Percentiles rank a stretch among this genome's conserved stretches.
These are phyloP conservation scores for Lichtheimia hyalospora DNA, from an alignment of 371 early-diverging fungal species.

Conservation along the genomic window DNA sequence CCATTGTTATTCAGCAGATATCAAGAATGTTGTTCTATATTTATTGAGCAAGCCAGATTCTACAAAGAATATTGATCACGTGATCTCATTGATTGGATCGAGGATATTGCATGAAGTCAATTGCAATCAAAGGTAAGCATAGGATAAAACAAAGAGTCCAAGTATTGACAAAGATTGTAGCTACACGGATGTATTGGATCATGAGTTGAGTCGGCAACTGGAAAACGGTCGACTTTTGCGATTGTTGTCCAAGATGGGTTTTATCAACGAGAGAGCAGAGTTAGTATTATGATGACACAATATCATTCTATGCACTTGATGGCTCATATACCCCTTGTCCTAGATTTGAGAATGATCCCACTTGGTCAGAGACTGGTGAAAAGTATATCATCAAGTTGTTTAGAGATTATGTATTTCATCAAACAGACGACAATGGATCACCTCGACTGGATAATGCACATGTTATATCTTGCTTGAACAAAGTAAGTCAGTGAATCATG, in stretches of 20 bases:
- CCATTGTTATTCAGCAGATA: constrained; percentile 72
- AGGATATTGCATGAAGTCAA: constrained; percentile 77
- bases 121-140: constrained; percentile 61
- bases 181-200: constrained; percentile 80
- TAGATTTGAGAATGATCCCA: constrained; percentile 84
- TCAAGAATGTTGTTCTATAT: constrained; percentile 81
- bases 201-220: constrained; percentile 75
- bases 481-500: constrained; percentile 57
- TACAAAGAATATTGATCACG: constrained; percentile 81
- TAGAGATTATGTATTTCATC: constrained; percentile 96
- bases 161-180: constrained; percentile 19
- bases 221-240: constrained; percentile 89
- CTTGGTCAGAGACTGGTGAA: constrained; percentile 97
- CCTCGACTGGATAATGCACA: constrained; percentile 92
- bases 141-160: neutral
- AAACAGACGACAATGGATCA: constrained; percentile 84
- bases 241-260: constrained; percentile 84
- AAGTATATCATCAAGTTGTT: constrained; percentile 93
- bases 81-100: constrained; percentile 80
- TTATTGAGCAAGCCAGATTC: constrained; percentile 76
- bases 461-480: constrained; percentile 92
- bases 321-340: neutral
- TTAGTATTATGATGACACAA: constrained; percentile 28
- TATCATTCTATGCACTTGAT: neutral
- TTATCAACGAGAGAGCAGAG: constrained; percentile 95